A percentile compares a stretch with the other conserved stretches of the same genome.
phyloP scores from a whole-genome alignment of 1,284 basidiomycete species.

The Rhodotorula sp. region DNA sequence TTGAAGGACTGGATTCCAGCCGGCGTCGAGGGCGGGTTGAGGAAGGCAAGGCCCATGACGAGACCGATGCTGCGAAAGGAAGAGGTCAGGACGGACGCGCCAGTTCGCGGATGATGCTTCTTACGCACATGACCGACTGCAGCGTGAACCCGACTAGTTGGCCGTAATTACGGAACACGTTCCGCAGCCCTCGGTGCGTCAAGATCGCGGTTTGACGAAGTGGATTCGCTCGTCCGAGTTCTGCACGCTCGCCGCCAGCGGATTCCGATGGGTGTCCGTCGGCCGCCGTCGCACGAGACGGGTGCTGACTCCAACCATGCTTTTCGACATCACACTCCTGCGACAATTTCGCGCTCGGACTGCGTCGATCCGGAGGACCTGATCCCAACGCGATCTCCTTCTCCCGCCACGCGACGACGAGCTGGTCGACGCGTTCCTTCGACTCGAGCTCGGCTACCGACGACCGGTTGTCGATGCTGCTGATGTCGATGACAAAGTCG shows the following conservation, averaged over 20 bases:
- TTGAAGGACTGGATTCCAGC: constrained; percentile 53
- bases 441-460: constrained; percentile 50
- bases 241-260: background rate
- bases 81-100: constrained; percentile 37
- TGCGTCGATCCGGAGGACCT: too few species aligned
- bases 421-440: constrained; percentile 43
- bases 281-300: background rate
- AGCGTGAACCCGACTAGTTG: constrained; percentile 47
- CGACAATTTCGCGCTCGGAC: too few species aligned
- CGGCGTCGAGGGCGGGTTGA: constrained; percentile 46
- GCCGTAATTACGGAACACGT: constrained; percentile 50
- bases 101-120: constrained; percentile 37
- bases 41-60: constrained; percentile 44
- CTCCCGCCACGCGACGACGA: constrained; percentile 48
- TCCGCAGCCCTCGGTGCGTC: constrained; percentile 47
- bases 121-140: constrained; percentile 47
- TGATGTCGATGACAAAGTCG: constrained; percentile 57
- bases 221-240: constrained; percentile 23
- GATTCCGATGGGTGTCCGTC: background rate
- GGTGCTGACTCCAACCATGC: too few species aligned
- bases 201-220: constrained; percentile 48
- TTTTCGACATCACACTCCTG: too few species aligned
- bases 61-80: constrained; percentile 20
- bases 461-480: constrained; percentile 53
- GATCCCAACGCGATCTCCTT: constrained; percentile 9